Conservation (phyloP, 1,284 basidiomycete species). For the Grifola frondosa region DNA sequence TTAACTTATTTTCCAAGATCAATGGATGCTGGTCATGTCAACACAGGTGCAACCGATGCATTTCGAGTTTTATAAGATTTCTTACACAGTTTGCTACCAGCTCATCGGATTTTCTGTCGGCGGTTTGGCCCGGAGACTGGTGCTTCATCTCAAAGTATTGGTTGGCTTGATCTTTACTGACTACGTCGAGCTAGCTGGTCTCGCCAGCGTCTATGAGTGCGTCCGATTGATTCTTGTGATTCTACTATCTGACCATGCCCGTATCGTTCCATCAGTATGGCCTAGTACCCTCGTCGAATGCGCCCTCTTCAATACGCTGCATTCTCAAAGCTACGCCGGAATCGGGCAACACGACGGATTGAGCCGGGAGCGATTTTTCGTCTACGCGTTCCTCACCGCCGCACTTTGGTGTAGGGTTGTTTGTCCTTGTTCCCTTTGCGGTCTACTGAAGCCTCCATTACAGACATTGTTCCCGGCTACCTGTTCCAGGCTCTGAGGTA, state of each 20-base stretch:
- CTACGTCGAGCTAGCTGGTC: slow-evolving; percentile 48
- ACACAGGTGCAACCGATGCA: slow-evolving; percentile 38
- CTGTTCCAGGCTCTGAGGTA: slow-evolving; percentile 42
- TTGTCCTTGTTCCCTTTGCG: not conserved
- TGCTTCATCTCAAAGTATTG: slow-evolving; percentile 7
- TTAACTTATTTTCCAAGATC: slow-evolving; percentile 39
- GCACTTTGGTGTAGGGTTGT: slow-evolving; percentile 57
- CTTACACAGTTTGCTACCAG: slow-evolving; percentile 38
- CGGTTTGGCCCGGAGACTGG: slow-evolving; percentile 59
- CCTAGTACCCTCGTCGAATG: slow-evolving; percentile 81
- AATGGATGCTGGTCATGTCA: slow-evolving; percentile 80
- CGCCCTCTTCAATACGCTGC: slow-evolving; percentile 80
- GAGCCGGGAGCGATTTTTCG: slow-evolving; percentile 76
- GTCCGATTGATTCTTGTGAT: slow-evolving; percentile 3
- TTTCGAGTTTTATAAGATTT: too few species aligned
- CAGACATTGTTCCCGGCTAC: slow-evolving; percentile 69
- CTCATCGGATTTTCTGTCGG: slow-evolving; percentile 87
- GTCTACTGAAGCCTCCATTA: not conserved
- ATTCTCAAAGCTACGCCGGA: slow-evolving; percentile 63
- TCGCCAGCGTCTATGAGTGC: slow-evolving; percentile 85
- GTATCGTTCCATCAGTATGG: slow-evolving; percentile 54
- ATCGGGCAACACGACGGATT: slow-evolving; percentile 66
- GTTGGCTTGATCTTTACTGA: slow-evolving; percentile 4
- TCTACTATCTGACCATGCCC: not conserved
- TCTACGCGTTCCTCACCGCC: slow-evolving; percentile 57